A percentile compares a stretch with the other conserved stretches of the same genome.
Evolutionary conservation across 163 green algal species (phyloP).

Genomic region (Chlamydomonas reinhardtii): DNA sequence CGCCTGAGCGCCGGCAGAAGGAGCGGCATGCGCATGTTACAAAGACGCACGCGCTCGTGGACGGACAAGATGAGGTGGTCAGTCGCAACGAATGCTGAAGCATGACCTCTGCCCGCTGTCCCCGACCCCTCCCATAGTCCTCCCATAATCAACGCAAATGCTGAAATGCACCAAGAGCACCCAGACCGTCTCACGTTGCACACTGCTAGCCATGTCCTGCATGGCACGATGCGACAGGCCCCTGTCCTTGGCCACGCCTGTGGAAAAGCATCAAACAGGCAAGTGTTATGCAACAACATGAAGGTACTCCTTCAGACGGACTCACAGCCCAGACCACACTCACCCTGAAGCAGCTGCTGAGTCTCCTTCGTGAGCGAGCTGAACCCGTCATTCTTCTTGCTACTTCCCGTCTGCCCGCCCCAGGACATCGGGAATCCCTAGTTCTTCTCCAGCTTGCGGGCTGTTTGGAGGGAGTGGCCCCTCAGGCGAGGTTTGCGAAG

Average conservation of each 20-base stretch:
- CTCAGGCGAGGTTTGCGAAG: too few relatives aligned
- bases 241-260: conserved; percentile 49
- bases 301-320: too few relatives aligned
- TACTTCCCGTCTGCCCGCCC: background rate
- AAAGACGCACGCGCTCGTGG: too few relatives aligned
- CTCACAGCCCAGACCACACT: background rate
- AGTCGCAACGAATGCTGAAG: too few relatives aligned
- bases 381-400: conserved; percentile 10
- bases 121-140: too few relatives aligned
- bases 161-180: too few relatives aligned
- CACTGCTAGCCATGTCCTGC: conserved; percentile 45
- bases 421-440: conserved; percentile 13
- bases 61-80: too few relatives aligned
- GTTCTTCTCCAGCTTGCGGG: too few relatives aligned
- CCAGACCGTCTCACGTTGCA: conserved; percentile 49
- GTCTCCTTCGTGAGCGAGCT: conserved; percentile 35
- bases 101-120: too few relatives aligned
- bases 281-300: background rate
- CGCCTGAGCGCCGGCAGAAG: conserved; percentile 11
- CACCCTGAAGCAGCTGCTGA: conserved; percentile 29
- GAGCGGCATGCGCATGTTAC: too few relatives aligned
- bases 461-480: too few relatives aligned
- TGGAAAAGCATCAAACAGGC: background rate
- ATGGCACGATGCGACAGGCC: conserved; percentile 40
- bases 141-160: too few relatives aligned